Base-by-base conservation (phyloP, 306 rosid genomes). In the Mimosa bimucronata region DNA sequence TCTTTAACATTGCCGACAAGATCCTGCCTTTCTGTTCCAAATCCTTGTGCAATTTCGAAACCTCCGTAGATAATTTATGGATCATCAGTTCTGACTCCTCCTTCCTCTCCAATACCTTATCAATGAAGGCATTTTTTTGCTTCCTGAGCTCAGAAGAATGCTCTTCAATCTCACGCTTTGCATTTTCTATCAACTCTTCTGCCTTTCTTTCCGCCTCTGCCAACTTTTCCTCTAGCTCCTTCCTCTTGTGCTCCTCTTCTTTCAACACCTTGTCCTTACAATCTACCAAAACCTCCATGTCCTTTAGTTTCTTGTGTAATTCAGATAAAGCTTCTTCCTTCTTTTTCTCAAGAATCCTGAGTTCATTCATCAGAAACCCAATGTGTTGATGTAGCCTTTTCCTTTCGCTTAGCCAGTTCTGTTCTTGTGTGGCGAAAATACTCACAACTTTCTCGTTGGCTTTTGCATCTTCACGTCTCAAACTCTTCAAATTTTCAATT, bases 381-480 rank as follows among this genome's bases (percentile, higher is more conserved):
- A 90, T 83, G 16, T 92, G 97, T 81, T 88, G 91, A 41, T 91
- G 50, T 12, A 92, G 89, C 48, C 84, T 90, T 86, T 82, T 87
- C 88, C 97, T 88, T 85, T 95, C 97, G 21, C 70, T 75, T 71
- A 91, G 84, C 98, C 98, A 92, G 58, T 82, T 80, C 79, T 95
- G 98, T 81, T 95, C 98, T 74, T 92, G 97, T 67, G 94, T 82
- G 26, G 97, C 98, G 82, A 92, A 92, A 28, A 95, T 95, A 50
- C 95, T 77, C 31, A 95, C 98, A 65, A 95, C 98, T 86, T 90
- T 95, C 87, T 92, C 98, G 67, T 91, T 95, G 69, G 98, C 98
- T 40, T 86, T 95, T 11, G 94, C 98, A 76, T 92, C 98, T 71
- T 95, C 98, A 46, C 78, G 94, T 60, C 98, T 91, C 64, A 88